Base-by-base conservation (phyloP, 805 yeast species). In the Wickerhamiella azyma region DNA sequence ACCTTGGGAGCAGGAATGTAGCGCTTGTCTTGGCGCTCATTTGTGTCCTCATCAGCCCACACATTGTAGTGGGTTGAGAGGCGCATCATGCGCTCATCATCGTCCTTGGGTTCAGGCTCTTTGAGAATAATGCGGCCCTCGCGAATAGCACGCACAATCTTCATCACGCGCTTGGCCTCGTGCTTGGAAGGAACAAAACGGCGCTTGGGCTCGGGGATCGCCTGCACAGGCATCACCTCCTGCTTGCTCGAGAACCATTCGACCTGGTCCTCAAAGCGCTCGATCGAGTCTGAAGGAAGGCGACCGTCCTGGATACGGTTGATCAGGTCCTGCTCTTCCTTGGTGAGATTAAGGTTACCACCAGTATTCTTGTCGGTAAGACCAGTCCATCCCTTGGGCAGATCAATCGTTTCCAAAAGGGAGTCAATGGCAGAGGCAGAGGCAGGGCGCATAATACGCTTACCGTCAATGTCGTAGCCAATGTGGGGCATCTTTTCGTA, bases 371-470 rank as follows among this genome's bases (percentile, higher is more conserved):
- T 81, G 64, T 92, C 97, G 50, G 89, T 67, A 50, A 92, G 70
- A 40, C 99, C 99, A 13, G 98, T 92, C 97, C 97, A 92, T 21
- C 98, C 98, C 65, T 85, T 94, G 11, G 98, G 98, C 52, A 92
- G 70, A 51, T 92, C 99, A 50, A 92, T 92, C 26, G 79, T 71
- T 59, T 89, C 98, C 53, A 92, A 68, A 51, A 92, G 72, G 57
- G 81, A 82, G 59, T 92, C 97, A 53, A 92, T 72, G 1, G 97
- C 98, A 48, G 94, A 78, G 11, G 96, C 95, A 57, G 85, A 81
- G 9, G 97, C 98, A 10, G 99, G 99, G 63, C 99, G 77, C 97
- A 92, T 89, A 59, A 92, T 88, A 60, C 98, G 77, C 62, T 88
- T 89, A 58, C 99, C 98, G 61, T 92, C 92, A 57, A 92, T 88